Percentiles rank a stretch among this genome's conserved stretches.
Conservation (phyloP, 169 alveolate genomes). For the Sarcocystis neurona region DNA sequence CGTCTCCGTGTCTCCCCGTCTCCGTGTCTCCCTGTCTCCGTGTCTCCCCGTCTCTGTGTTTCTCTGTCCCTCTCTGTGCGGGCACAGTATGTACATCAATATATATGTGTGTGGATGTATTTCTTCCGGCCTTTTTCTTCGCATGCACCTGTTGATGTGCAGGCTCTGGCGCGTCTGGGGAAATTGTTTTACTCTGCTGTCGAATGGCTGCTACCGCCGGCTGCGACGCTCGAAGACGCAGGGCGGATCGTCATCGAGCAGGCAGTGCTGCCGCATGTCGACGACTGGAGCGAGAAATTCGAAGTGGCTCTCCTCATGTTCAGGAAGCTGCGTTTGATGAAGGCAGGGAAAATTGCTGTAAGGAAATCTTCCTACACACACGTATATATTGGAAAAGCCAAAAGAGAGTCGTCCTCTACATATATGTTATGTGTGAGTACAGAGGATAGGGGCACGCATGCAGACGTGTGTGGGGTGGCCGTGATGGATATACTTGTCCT, state of each 20-base stretch:
- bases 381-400: no score
- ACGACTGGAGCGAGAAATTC: conserved; percentile 91
- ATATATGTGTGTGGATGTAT: no score
- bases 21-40: neutral
- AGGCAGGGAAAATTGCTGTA: conserved; percentile 83
- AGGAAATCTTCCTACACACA: no score
- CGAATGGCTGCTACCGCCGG: conserved; percentile 82
- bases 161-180: conserved; percentile 83
- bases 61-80: neutral
- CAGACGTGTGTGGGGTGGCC: no score
- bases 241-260: conserved; percentile 92
- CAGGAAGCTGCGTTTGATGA: conserved; percentile 91
- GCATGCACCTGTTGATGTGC: neutral
- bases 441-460: neutral
- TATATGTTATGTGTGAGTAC: neutral
- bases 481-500: no score
- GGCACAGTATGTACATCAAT: neutral
- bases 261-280: conserved; percentile 93
- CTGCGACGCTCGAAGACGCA: conserved; percentile 91
- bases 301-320: conserved; percentile 93
- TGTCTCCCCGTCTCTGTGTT: neutral
- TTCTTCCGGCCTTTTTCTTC: neutral
- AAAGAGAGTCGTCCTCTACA: no score
- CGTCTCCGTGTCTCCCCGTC: neutral
- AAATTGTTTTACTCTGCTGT: conserved; percentile 78